phyloP scores from a whole-genome alignment of 176 grass and related monocot genomes.

The Oryza officinalis region DNA sequence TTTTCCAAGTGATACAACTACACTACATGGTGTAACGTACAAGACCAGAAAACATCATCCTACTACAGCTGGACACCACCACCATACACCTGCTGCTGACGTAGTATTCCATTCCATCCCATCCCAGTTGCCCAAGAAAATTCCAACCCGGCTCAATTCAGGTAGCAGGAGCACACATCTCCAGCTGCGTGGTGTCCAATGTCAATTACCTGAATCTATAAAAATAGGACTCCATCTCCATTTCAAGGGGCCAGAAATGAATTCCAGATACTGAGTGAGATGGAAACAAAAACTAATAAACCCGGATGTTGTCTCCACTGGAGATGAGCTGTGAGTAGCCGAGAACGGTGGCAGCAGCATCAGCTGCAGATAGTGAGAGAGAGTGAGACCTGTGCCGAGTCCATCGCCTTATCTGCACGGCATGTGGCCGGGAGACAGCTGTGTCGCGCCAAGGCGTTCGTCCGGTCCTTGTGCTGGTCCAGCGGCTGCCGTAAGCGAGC shows the following conservation, averaged over 20 bases:
- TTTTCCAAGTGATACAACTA: not conserved
- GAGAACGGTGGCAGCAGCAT: not conserved
- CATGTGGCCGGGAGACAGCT: conserved; percentile 42
- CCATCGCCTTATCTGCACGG: conserved; percentile 21
- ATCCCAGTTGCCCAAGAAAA: not conserved
- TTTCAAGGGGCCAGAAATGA: not conserved
- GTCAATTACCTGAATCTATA: not conserved
- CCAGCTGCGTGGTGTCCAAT: not conserved
- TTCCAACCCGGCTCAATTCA: not conserved
- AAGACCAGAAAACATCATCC: not conserved
- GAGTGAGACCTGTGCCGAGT: conserved; percentile 6
- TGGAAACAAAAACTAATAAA: not conserved
- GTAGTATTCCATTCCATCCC: not conserved
- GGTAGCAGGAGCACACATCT: not conserved
- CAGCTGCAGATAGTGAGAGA: not conserved
- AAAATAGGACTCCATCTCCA: not conserved
- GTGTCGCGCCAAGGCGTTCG: not conserved
- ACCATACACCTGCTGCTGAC: not conserved
- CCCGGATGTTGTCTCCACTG: not conserved
- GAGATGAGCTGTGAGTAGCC: conserved; percentile 45
- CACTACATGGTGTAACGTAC: not conserved
- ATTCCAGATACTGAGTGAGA: not conserved
- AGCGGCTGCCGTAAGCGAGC: conserved; percentile 7
- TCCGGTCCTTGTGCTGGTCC: not conserved
- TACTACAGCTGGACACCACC: conserved; percentile 29